These are phyloP conservation scores for Musa acuminata DNA, from an alignment of 176 grass and related monocot species.

Conservation along the genomic window DNA sequence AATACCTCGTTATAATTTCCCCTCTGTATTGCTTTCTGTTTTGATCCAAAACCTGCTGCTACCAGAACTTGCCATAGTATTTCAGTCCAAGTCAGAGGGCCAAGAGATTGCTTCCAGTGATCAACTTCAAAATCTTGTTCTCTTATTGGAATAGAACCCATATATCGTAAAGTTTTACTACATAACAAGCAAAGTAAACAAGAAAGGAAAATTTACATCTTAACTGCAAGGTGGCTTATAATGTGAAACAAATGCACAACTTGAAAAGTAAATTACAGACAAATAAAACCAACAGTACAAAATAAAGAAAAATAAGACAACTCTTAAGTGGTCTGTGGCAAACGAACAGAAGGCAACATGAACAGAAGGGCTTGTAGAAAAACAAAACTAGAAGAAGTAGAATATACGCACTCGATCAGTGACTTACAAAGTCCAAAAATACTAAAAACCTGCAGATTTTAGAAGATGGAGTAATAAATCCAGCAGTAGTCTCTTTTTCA, in stretches of 20 bases:
- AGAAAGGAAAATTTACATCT: too few species aligned
- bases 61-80: slow-evolving; percentile 89
- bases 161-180: not conserved
- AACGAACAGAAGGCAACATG: not conserved
- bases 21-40: slow-evolving; percentile 41
- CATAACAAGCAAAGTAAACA: not conserved
- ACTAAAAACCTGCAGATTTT: slow-evolving; percentile 70
- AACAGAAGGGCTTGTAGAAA: not conserved
- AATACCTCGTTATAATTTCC: slow-evolving; percentile 67
- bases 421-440: slow-evolving; percentile 91
- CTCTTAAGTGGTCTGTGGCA: not conserved
- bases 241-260: not conserved
- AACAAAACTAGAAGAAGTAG: not conserved
- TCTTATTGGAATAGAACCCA: slow-evolving; percentile 47
- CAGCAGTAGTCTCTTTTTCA: slow-evolving; percentile 31
- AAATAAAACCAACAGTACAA: not conserved
- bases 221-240: too few species aligned
- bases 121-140: slow-evolving; percentile 79
- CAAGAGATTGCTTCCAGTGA: slow-evolving; percentile 59
- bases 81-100: slow-evolving; percentile 95
- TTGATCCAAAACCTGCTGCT: slow-evolving; percentile 81
- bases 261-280: too few species aligned
- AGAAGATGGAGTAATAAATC: slow-evolving; percentile 54
- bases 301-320: not conserved
- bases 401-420: not conserved